phyloP scores from a whole-genome alignment of 2,329 filamentous ascomycete species.

The Westerdykella aurantiaca region DNA sequence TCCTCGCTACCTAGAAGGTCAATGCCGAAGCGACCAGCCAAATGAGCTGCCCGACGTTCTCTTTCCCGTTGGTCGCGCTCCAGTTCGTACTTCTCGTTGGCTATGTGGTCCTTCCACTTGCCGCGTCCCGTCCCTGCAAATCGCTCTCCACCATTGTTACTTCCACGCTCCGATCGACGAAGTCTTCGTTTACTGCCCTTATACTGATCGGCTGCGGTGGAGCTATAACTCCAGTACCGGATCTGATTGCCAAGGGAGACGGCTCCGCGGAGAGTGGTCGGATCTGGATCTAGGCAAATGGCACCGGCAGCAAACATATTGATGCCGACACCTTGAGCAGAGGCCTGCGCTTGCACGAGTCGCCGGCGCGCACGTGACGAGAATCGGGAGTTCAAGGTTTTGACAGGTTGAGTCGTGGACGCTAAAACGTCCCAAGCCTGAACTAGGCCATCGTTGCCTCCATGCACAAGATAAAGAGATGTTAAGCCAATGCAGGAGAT shows the following conservation, averaged over 20 bases:
- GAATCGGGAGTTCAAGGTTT: conserved; percentile 81
- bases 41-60: conserved; percentile 60
- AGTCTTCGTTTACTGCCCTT: conserved; percentile 72
- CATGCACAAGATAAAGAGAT: conserved; percentile 82
- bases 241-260: conserved; percentile 82
- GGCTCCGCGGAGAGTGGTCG: conserved; percentile 77
- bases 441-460: conserved; percentile 88
- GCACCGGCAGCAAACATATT: conserved; percentile 78
- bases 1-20: conserved; percentile 62
- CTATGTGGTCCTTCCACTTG: conserved; percentile 74
- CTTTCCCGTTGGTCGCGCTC: conserved; percentile 64
- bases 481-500: conserved; percentile 78
- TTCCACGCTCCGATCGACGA: conserved; percentile 62
- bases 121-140: conserved; percentile 60
- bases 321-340: conserved; percentile 61
- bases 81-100: conserved; percentile 76
- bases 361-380: conserved; percentile 76
- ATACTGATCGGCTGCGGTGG: conserved; percentile 65
- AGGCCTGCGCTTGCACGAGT: conserved; percentile 60
- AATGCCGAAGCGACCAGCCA: conserved; percentile 78
- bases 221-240: conserved; percentile 91
- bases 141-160: conserved; percentile 53
- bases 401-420: conserved; percentile 69
- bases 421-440: conserved; percentile 96
- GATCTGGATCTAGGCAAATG: conserved; percentile 80